Base-by-base conservation (phyloP, 768 basidiomycete species). In the Artomyces pyxidatus region DNA sequence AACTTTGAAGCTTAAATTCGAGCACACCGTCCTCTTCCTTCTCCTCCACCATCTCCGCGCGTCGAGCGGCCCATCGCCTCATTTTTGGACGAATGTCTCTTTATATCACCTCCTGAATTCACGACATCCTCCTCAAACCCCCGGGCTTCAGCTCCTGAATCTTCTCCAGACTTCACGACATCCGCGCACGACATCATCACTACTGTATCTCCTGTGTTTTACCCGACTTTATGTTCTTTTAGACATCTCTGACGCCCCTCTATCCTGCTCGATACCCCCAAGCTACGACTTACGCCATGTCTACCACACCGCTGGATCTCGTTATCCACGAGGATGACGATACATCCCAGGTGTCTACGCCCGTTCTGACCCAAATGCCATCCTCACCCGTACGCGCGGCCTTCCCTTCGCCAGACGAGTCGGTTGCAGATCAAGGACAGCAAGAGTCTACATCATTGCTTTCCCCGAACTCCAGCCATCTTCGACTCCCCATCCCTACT, bases 401-500 rank as follows among this genome's bases (percentile, higher is more conserved):
- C 22, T 45, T 30, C 37, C 28, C 21, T 19, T 4, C 44, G 8
- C 41, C 49, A 4, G 55, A 37, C 6, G 42, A 12, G 23, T 28
- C 44, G 21, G 17, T 45, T 6, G 26, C 53, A 2, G 29, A 26
- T 19, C 12, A 7, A 27, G 39, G 23, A 1, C 10, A 49, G 16
- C 26, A 30, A 8, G 43, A 42, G 6, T 32, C 46, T 10, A 42
- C 32, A 29, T 38, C 45, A 1, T 22, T 42, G 1, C 45, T 47
- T 26, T 46, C 54, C 4, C 26, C 28, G 23, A 40, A 19, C 19
- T 38, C 47, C 14, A 21, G 44, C 41, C 53, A 53, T 28, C 55
- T 56, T 37, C 56, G 54, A 28, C 48, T 58, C 29, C 58, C 58
- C 9, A 49, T 58, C 25, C 58, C 58, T 35, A 49, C 42, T 12